Conservation (phyloP, 306 rosid genomes). For the Ammopiptanthus mongolicus region DNA sequence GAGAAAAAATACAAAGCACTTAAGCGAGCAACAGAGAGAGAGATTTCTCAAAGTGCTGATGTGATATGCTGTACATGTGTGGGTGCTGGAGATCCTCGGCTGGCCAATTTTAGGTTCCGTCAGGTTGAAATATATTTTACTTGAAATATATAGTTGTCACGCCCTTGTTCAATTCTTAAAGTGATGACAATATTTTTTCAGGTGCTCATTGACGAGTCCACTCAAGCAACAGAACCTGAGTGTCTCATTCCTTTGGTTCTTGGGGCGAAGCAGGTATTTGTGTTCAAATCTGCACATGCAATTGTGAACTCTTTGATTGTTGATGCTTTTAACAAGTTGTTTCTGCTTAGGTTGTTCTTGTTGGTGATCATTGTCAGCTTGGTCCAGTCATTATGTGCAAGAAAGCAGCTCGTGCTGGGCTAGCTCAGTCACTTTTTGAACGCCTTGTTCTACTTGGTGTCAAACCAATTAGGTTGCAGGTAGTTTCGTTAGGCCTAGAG, state of each 20-base stretch:
- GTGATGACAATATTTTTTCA: slow-evolving; percentile 16
- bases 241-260: slow-evolving; percentile 98
- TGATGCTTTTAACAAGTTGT: slow-evolving; percentile 13
- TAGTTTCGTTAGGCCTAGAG: slow-evolving; percentile 6
- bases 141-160: not conserved
- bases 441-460: slow-evolving; percentile 96
- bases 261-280: slow-evolving; percentile 92
- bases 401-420: slow-evolving; percentile 99
- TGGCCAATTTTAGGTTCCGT: slow-evolving; percentile 95
- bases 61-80: slow-evolving; percentile 99
- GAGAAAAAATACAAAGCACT: slow-evolving; percentile 97
- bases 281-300: not conserved
- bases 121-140: slow-evolving; percentile 61
- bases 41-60: slow-evolving; percentile 99
- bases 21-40: slow-evolving; percentile 98
- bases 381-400: slow-evolving; percentile 99
- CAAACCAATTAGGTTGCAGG: slow-evolving; percentile 99
- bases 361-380: slow-evolving; percentile 99
- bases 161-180: slow-evolving; percentile 22
- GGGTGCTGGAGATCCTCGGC: slow-evolving; percentile 98
- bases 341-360: slow-evolving; percentile 80
- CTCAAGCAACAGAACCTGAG: slow-evolving; percentile 98
- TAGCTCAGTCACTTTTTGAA: slow-evolving; percentile 97
- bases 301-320: not conserved
- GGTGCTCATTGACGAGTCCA: slow-evolving; percentile 99